Base-by-base conservation (phyloP, 441 rosid species). In the Erysimum cheiri region DNA sequence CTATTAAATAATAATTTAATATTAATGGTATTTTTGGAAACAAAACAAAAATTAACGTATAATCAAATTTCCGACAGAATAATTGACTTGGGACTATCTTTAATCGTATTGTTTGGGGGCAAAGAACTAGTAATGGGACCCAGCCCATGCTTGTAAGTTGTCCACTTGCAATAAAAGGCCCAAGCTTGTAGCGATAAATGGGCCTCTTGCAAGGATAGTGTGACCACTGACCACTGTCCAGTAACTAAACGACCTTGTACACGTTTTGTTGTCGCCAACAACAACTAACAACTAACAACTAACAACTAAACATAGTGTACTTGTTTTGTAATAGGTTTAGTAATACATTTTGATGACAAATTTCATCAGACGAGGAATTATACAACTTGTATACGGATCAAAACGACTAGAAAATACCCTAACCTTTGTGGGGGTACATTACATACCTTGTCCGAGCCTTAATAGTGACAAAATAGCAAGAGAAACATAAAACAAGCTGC, bases 151-250 rank as follows among this genome's bases (percentile, higher is more conserved):
- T 28, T 56, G 52, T 56, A 46, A 28, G 24, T 17, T 55, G 43
- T 46, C 35, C 57, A 64, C 55, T 73, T 33, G 67, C 48, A 32
- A 22, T 12, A 11, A 13, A 55, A 39, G 54, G 63, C 63, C 69
- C 69, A 44, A 57, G 2, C n/a, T n/a, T 47, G n/a, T 8, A 8
- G 35, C 37, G 3, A 31, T 73, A 4, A 31, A 65, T 40, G 65
- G 77, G 72, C 55, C 13, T 53, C 47, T 33, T 53, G 33, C 14
- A 8, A 28, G 50, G 35, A 33, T 59, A 4, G 13, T 19, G 31
- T 15, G 15, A 35, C 15, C 36, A 17, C 15, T n/a, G n/a, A n/a
- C 8, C 36, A 17, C 15, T 19, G 46, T 17, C 44, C 62, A 35
- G 41, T n/a, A 41, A 55, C 41, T n/a, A n/a, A 56, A 35, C 15